These are phyloP conservation scores for Exutisphaerella laricina DNA, from an alignment of 2,329 filamentous ascomycete species.

Conservation along the genomic window DNA sequence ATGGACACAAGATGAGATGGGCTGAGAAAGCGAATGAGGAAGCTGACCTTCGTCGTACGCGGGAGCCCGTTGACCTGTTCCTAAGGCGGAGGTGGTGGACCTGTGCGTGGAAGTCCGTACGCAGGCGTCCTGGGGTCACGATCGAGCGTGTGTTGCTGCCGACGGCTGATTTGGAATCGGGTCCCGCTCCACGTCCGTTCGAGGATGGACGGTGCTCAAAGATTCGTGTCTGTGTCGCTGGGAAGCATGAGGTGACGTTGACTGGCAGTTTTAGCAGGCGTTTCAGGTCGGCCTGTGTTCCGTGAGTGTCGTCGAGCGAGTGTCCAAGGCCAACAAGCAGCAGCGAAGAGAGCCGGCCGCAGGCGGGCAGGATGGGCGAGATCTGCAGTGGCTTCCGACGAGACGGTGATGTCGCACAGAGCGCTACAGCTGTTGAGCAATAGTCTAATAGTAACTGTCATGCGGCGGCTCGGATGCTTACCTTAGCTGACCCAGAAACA, in stretches of 20 bases:
- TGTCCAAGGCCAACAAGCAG: background rate
- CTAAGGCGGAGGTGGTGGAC: conserved; percentile 12
- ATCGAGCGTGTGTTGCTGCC: conserved; percentile 8
- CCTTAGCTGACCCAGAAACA: background rate
- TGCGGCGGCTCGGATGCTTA: conserved; percentile 3
- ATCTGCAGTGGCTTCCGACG: background rate
- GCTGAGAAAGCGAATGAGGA: conserved; percentile 13
- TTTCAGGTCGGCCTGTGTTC: no score
- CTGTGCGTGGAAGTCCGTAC: conserved; percentile 8
- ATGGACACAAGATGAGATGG: conserved; percentile 4
- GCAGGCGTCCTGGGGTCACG: conserved; percentile 7
- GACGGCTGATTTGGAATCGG: conserved; percentile 15
- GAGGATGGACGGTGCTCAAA: background rate
- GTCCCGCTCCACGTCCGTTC: background rate
- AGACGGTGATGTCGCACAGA: conserved; percentile 1
- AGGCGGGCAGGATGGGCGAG: background rate
- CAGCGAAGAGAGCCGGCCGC: background rate
- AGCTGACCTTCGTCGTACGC: conserved; percentile 22
- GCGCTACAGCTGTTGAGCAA: background rate
- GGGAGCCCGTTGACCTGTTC: conserved; percentile 16
- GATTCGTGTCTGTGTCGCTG: no score
- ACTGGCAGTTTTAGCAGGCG: no score
- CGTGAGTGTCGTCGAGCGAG: no score
- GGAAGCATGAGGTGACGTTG: no score
- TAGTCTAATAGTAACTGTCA: background rate